Conservation (phyloP, 768 basidiomycete species). For the Termitomyces sp. region DNA sequence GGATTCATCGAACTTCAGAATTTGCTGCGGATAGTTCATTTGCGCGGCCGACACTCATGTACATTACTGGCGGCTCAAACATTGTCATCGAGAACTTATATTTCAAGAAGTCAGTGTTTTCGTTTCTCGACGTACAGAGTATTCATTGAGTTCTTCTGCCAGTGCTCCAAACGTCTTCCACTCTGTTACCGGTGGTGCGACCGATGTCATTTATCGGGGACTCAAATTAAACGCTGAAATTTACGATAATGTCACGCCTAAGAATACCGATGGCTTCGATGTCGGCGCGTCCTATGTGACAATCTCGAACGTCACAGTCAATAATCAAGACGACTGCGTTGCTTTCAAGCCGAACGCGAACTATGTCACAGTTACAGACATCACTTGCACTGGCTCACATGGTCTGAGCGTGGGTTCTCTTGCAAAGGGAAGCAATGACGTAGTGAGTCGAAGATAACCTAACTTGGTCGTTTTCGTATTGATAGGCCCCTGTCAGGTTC, state of each 20-base stretch:
- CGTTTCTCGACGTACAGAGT: too few relatives aligned
- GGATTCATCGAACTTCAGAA: slow-evolving; percentile 5
- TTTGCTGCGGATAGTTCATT: slow-evolving; percentile 23
- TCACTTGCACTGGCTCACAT: slow-evolving; percentile 26
- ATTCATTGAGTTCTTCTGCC: not conserved
- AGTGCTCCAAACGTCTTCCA: slow-evolving; percentile 23
- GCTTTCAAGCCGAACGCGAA: slow-evolving; percentile 24
- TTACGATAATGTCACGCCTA: slow-evolving; percentile 18
- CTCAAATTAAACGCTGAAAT: slow-evolving; percentile 21
- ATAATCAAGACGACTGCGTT: slow-evolving; percentile 26
- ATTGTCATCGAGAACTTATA: slow-evolving; percentile 23
- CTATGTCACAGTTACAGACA: slow-evolving; percentile 20
- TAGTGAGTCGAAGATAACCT: slow-evolving; percentile 2
- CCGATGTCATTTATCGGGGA: slow-evolving; percentile 19
- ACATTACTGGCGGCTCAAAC: slow-evolving; percentile 20
- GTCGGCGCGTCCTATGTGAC: slow-evolving; percentile 23
- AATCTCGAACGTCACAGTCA: slow-evolving; percentile 19
- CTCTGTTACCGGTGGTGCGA: slow-evolving; percentile 20
- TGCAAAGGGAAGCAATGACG: slow-evolving; percentile 14
- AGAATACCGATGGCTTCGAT: slow-evolving; percentile 28
- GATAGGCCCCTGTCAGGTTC: slow-evolving; percentile 11
- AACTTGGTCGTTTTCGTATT: not conserved
- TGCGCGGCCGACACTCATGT: slow-evolving; percentile 22
- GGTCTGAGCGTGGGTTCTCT: slow-evolving; percentile 25
- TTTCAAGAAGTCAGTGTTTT: slow-evolving; percentile 18